Evolutionary conservation across 192 early-diverging fungal genomes (phyloP), one percentile per base, ranked within the genome.

Genomic region (Funneliformis geosporum): DNA sequence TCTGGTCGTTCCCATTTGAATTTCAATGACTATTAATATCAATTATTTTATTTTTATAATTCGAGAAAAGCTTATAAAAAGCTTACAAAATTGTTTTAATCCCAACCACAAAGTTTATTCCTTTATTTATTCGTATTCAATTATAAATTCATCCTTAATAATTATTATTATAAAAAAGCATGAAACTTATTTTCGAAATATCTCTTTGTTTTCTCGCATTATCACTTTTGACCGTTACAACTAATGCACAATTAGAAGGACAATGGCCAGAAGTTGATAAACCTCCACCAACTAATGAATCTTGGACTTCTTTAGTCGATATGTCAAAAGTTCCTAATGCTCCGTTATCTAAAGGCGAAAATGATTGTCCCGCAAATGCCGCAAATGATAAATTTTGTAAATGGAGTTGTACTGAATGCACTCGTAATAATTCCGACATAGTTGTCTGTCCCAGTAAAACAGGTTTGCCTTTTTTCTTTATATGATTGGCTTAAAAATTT

Each of bases 391-490:
- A 74, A 11, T 60, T 59, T 10, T 85, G 84, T 67, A 81, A 75
- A 75, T 85, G 84, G 84, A 47, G 69, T 4, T 85, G 84, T 60
- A 69, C 77, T 28, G 66, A 75, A 40, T 85, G 84, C 74, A 64
- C 73, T n/a, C 81, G 81, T 8, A 77, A 40, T 1, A 5, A 27
- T 25, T 38, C 59, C 11, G 84, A 85, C 80, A 44, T 85, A 28
- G 40, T 82, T 3, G 61, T 74, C 0, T 88, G 87, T 65, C 86
- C 84, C 2, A 50, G 55, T 28, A 43, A 42, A 23, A 65, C 64
- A 2, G 65, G 73, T 74, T 27, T 38, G 8, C 9, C 0, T n/a
- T 28, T 5, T 60, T 55, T n/a, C 7, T 33, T 21, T 9, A 33
- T 33, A 33, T 33, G 33, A 33, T 33, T 33, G 33, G 33, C 33